Evolutionary conservation across 2,329 filamentous ascomycete genomes (phyloP).

Genomic region (Penicillium sp.): DNA sequence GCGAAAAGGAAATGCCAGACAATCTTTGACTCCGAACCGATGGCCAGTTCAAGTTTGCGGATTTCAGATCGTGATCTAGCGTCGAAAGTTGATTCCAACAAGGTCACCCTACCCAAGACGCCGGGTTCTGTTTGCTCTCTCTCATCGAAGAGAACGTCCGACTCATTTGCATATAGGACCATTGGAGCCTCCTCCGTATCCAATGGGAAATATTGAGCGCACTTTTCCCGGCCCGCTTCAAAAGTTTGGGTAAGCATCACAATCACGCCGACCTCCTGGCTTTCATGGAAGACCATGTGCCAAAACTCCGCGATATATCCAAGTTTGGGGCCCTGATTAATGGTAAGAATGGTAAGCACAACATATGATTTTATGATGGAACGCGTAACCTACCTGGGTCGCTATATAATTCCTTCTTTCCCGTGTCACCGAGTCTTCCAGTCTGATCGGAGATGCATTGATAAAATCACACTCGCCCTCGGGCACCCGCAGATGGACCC

Average conservation of each 20-base stretch:
- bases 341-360: slow-evolving; percentile 14
- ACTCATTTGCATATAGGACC: slow-evolving; percentile 38
- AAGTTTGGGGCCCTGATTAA: slow-evolving; percentile 68
- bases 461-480: slow-evolving; percentile 74
- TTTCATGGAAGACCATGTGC: slow-evolving; percentile 91
- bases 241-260: slow-evolving; percentile 92
- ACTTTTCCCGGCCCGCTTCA: slow-evolving; percentile 77
- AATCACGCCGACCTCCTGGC: slow-evolving; percentile 72
- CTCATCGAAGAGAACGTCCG: slow-evolving; percentile 54
- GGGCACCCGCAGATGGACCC: slow-evolving; percentile 76
- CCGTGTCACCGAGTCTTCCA: slow-evolving; percentile 53
- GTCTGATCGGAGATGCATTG: slow-evolving; percentile 71
- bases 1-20: slow-evolving; percentile 85
- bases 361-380: background rate
- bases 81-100: slow-evolving; percentile 57
- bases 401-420: slow-evolving; percentile 71
- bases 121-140: slow-evolving; percentile 62
- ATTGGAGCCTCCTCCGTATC: slow-evolving; percentile 53
- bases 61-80: slow-evolving; percentile 64
- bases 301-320: slow-evolving; percentile 79
- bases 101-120: slow-evolving; percentile 67
- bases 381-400: slow-evolving; percentile 62
- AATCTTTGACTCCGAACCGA: slow-evolving; percentile 57
- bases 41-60: slow-evolving; percentile 63
- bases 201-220: slow-evolving; percentile 80